Evolutionary conservation across 768 basidiomycete genomes (phyloP).

Genomic region (Asterophora parasitica): DNA sequence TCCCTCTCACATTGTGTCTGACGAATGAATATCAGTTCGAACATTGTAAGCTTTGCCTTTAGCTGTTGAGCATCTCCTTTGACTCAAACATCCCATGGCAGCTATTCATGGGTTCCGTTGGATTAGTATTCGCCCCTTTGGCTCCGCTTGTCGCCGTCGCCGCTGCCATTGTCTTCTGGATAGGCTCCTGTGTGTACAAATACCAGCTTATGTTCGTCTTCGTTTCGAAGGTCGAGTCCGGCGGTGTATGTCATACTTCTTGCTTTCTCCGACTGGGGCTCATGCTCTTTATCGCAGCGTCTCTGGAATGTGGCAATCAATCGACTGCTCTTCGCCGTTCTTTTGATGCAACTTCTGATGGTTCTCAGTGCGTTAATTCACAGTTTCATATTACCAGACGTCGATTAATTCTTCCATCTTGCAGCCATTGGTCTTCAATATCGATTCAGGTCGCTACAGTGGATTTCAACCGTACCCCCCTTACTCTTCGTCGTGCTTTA

Average conservation of each 20-base stretch:
- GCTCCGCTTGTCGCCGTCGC: conserved; percentile 87
- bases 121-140: conserved; percentile 88
- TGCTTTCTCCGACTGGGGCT: conserved; percentile 2
- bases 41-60: conserved; percentile 42
- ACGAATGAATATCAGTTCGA: conserved; percentile 35
- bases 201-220: conserved; percentile 97
- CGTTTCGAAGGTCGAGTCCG: conserved; percentile 84
- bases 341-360: conserved; percentile 88
- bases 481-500: conserved; percentile 72
- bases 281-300: conserved; percentile 42
- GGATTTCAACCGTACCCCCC: conserved; percentile 84
- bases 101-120: conserved; percentile 92
- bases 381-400: not conserved
- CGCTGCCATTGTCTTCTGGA: conserved; percentile 83
- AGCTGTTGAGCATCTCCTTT: not conserved
- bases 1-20: conserved; percentile 11
- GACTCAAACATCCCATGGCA: conserved; percentile 19
- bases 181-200: conserved; percentile 86
- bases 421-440: conserved; percentile 84
- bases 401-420: conserved; percentile 7
- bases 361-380: conserved; percentile 63
- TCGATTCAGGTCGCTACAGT: conserved; percentile 66
- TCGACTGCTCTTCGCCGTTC: conserved; percentile 68
- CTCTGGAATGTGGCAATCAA: conserved; percentile 95
- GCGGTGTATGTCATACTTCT: conserved; percentile 60